Evolutionary conservation across 768 basidiomycete genomes (phyloP), one percentile per base, ranked within the genome.

Genomic region (Hemileccinum impolitum): DNA sequence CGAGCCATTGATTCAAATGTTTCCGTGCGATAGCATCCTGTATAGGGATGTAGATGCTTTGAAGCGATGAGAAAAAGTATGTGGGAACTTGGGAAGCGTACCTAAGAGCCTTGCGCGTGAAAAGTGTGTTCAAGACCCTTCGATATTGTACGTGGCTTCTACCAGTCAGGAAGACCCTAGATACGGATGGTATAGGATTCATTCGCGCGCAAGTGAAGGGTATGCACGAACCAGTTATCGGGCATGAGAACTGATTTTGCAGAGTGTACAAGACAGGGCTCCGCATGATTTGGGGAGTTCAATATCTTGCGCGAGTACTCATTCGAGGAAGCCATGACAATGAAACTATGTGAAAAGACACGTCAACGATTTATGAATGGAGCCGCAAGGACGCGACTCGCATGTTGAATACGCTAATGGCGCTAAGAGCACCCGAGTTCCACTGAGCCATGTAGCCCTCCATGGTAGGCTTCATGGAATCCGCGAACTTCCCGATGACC

Each of bases 381-480:
- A 6, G 13, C 35, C 5, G 8, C 18, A 26, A 37, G 13, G 35
- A 31, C 15, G 30, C 3, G 47, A 71, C 86, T 58, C 53, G 91
- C 96, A 99, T 97, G 72, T 99, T 95, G 75, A 99, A 99, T 4
- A 99, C 96, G 65, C 90, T 94, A 49, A 95, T 73, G 10, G 85
- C 93, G 56, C 87, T 88, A 30, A 99, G 78, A 13, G 84, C 84
- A 45, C 94, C 94, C 2, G 86, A 85, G 56, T 87, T 77, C 95
- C 95, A 99, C 61, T 94, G 91, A 57, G 76, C 78, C 76, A 86
- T 88, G 75, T 99, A 99, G 36, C 80, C 81, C 64, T 94, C 90
- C 79, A 98, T 79, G 6, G 90, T 85, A 12, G 96, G 96, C 56
- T 86, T 81, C 73, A 95, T 73, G 5, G 91, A 94, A 64, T 97